Conservation (phyloP, 208 protist species). For the Acanthamoeba royreba region DNA sequence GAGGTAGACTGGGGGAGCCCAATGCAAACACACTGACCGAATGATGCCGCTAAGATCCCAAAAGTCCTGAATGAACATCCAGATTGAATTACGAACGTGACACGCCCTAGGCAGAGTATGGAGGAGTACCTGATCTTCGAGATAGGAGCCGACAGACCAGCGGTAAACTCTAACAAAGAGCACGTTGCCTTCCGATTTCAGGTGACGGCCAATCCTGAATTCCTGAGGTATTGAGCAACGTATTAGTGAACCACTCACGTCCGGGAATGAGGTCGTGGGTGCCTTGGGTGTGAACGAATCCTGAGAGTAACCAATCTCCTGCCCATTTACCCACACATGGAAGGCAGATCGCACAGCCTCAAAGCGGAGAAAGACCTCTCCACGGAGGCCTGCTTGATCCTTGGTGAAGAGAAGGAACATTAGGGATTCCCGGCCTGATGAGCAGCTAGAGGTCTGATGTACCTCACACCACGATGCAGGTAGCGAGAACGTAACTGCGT, state of each 20-base stretch:
- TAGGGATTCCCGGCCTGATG: too few relatives aligned
- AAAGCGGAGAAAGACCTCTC: neutral
- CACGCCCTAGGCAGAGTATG: too few relatives aligned
- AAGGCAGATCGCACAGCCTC: constrained; percentile 42
- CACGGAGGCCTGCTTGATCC: neutral
- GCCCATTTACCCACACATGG: constrained; percentile 53
- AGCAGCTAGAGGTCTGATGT: too few relatives aligned
- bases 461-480: neutral
- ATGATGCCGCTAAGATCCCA: constrained; percentile 48
- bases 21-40: neutral
- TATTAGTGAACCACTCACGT: neutral
- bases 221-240: neutral
- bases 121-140: constrained; percentile 77
- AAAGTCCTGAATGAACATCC: neutral
- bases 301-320: constrained; percentile 60
- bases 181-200: neutral
- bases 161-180: constrained; percentile 57
- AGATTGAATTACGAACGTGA: neutral
- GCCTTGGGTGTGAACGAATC: constrained; percentile 52
- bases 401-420: neutral
- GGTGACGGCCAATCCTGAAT: neutral
- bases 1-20: neutral
- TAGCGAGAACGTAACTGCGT: constrained; percentile 47
- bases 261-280: too few relatives aligned
- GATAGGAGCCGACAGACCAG: constrained; percentile 67